Percentiles rank a stretch among this genome's conserved stretches.
Evolutionary conservation across 2,329 filamentous ascomycete species (phyloP).

Genomic region (Camillea tinctor): DNA sequence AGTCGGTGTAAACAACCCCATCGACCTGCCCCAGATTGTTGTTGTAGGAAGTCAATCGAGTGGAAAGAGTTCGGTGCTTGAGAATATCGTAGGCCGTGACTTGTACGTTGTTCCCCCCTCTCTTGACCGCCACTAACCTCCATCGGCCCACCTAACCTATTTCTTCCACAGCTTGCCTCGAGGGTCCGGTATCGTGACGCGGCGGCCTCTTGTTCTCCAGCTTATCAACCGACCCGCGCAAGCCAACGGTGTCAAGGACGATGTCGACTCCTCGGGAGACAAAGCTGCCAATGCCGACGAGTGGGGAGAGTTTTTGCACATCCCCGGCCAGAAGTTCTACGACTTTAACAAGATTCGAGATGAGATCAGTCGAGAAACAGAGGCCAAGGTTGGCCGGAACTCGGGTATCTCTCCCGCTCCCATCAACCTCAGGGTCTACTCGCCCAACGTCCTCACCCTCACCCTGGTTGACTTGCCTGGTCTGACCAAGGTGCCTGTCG

Average conservation of each 20-base stretch:
- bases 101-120: conserved; percentile 66
- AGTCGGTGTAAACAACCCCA: conserved; percentile 97
- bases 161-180: conserved; percentile 71
- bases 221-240: conserved; percentile 85
- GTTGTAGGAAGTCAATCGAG: conserved; percentile 98
- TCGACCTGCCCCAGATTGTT: conserved; percentile 96
- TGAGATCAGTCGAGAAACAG: conserved; percentile 94
- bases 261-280: conserved; percentile 68
- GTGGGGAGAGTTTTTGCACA: conserved; percentile 98
- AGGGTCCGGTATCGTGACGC: conserved; percentile 95
- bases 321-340: conserved; percentile 94
- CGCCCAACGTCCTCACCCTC: conserved; percentile 93
- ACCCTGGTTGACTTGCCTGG: conserved; percentile 96
- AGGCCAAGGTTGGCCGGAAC: conserved; percentile 94
- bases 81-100: conserved; percentile 98
- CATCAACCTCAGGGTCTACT: conserved; percentile 98
- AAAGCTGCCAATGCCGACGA: conserved; percentile 90
- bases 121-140: conserved; percentile 1
- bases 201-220: conserved; percentile 92
- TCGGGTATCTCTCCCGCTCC: conserved; percentile 93
- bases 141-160: conserved; percentile 4
- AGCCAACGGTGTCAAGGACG: conserved; percentile 70
- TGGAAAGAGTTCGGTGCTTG: conserved; percentile 97
- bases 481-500: conserved; percentile 93
- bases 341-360: conserved; percentile 99